phyloP scores from a whole-genome alignment of 352 stramenopile species.

The Pelagophyceae sp. region DNA sequence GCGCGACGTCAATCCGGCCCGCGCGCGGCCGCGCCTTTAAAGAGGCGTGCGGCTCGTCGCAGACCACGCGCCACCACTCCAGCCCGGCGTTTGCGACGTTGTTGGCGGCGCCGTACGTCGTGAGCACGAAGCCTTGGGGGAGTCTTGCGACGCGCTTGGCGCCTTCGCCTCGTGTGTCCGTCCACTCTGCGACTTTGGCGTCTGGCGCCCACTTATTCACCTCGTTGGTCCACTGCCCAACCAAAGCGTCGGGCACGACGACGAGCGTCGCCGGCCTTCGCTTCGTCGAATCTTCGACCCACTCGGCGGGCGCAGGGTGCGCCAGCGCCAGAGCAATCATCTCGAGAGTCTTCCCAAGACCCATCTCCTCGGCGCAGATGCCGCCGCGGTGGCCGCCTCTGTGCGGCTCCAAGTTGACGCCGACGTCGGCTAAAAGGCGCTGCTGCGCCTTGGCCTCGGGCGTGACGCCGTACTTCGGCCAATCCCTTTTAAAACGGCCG shows the following conservation, averaged over 20 bases:
- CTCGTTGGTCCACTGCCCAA: background rate
- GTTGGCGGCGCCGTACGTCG: background rate
- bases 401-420: no score
- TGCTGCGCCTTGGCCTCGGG: background rate
- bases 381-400: background rate
- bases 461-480: background rate
- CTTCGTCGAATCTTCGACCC: no score
- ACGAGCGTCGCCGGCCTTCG: slow-evolving; percentile 12
- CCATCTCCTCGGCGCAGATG: background rate
- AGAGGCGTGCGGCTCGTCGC: background rate
- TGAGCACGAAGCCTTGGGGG: background rate
- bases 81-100: no score
- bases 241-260: background rate
- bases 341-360: background rate
- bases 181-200: background rate
- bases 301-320: background rate
- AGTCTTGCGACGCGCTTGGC: background rate
- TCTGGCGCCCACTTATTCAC: background rate
- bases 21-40: background rate
- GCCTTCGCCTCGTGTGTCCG: background rate
- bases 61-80: background rate
- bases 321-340: background rate
- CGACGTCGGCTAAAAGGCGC: background rate
- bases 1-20: background rate
- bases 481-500: background rate